phyloP scores from a whole-genome alignment of 2,329 filamentous ascomycete species.

The Colletotrichum endophyticum region DNA sequence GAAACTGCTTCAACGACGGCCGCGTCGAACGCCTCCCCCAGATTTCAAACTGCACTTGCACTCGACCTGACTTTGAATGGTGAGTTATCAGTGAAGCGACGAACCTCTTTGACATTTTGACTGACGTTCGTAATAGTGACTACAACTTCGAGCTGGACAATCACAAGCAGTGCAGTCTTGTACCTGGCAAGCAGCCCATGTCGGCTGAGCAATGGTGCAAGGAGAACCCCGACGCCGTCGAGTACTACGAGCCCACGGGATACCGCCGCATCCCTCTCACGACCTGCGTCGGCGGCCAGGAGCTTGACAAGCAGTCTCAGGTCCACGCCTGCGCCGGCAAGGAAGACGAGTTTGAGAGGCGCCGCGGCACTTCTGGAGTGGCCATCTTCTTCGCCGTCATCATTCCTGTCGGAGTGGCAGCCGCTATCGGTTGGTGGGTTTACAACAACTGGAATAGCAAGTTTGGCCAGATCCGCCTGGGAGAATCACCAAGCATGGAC shows the following conservation, averaged over 20 bases:
- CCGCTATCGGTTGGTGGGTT: conserved; percentile 80
- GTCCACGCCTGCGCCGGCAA: conserved; percentile 75
- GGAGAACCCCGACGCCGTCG: conserved; percentile 68
- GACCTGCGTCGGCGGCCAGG: conserved; percentile 78
- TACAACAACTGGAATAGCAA: conserved; percentile 86
- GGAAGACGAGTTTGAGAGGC: conserved; percentile 79
- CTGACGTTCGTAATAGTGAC: conserved; percentile 62
- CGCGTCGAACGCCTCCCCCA: conserved; percentile 74
- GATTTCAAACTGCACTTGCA: conserved; percentile 83
- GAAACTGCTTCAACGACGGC: conserved; percentile 82
- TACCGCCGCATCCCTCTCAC: conserved; percentile 90
- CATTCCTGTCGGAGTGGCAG: conserved; percentile 75
- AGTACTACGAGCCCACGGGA: conserved; percentile 85
- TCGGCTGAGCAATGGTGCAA: conserved; percentile 56
- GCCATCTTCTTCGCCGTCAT: conserved; percentile 87
- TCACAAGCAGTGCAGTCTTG: conserved; percentile 78
- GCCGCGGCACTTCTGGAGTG: conserved; percentile 72
- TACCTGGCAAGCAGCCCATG: conserved; percentile 71
- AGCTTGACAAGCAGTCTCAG: conserved; percentile 71
- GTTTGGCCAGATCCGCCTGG: conserved; percentile 90
- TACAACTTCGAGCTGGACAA: conserved; percentile 88
- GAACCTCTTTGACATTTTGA: not conserved
- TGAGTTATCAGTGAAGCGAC: conserved; percentile 47
- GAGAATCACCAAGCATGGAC: conserved; percentile 69
- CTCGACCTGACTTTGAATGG: conserved; percentile 90